Base-by-base conservation (phyloP, 106 monocot genomes). In the Dioscorea dumetorum region DNA sequence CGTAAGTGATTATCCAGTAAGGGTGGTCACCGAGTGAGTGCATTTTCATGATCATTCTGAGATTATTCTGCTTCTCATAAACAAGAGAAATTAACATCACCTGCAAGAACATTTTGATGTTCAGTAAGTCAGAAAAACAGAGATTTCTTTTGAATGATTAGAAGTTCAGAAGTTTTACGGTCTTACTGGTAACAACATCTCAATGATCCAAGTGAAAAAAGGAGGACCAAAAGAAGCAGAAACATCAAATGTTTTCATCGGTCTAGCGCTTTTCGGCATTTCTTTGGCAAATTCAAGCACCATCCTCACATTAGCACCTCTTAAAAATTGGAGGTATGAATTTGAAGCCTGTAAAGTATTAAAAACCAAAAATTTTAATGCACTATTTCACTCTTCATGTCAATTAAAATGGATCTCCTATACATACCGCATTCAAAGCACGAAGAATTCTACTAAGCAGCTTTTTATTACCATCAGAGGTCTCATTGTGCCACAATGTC, bases 371-470 rank as follows among this genome's bases (percentile, higher is more conserved):
- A 22, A 16, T 67, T 51, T n/a, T n/a, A n/a, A 51, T 11, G 21
- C 24, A 51, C 23, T 49, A 16, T 11, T 4, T 24, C 19, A 22
- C 34, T 12, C 20, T 54, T 54, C 15, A 8, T 15, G 31, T 6
- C 14, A 5, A 64, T 64, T 12, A 22, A 34, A 18, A 19, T n/a
- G 20, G 10, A 14, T 6, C 11, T 20, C 23, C 8, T 6, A 33
- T 11, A 58, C 48, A 11, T 74, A 86, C 86, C 79, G 62, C 48
- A 71, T 82, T 86, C 63, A 82, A 21, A 50, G 79, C 64, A 19
- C 79, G 82, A 33, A 75, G 82, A 65, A 79, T 69, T 33, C 86
- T 72, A 15, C 73, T 21, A 33, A 82, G 35, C 49, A 70, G 64
- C 2, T 57, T 20, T 17, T 18, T 8, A 54, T 54, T 14, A 8